phyloP scores from a whole-genome alignment of 768 basidiomycete genomes.

The Astraeus odoratus region DNA sequence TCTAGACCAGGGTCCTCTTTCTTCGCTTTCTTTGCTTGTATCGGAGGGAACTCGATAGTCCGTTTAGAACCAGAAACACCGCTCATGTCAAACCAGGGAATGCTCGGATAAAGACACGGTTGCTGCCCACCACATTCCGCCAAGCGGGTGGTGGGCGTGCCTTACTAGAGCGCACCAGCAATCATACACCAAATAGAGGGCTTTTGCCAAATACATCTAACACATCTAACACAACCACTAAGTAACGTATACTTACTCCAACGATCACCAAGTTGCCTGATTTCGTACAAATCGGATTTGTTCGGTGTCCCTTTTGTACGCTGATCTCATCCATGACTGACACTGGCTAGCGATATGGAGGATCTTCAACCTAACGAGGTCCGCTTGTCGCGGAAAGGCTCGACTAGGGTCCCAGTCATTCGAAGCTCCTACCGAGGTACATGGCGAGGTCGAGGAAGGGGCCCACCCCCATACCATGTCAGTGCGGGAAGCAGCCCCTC shows the following conservation, averaged over 20 bases:
- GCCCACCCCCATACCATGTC: background rate
- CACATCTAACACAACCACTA: too few species aligned
- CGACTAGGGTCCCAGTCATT: constrained; percentile 22
- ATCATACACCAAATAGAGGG: constrained; percentile 2
- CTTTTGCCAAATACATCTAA: constrained; percentile 20
- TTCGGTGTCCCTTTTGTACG: too few species aligned
- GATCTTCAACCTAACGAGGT: constrained; percentile 35
- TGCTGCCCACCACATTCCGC: background rate
- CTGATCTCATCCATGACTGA: background rate
- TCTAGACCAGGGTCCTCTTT: constrained; percentile 9
- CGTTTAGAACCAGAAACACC: constrained; percentile 11
- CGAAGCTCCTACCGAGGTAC: constrained; percentile 1
- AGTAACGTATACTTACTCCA: too few species aligned
- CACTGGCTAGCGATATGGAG: constrained; percentile 18
- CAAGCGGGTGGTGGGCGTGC: too few species aligned
- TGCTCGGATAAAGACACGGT: background rate
- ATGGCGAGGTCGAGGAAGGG: background rate
- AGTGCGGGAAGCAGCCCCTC: background rate
- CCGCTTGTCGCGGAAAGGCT: constrained; percentile 30
- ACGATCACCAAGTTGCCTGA: too few species aligned
- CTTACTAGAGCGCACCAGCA: background rate
- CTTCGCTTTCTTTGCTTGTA: constrained; percentile 16
- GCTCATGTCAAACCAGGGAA: constrained; percentile 10
- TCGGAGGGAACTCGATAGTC: constrained; percentile 3
- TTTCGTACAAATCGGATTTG: too few species aligned